These are phyloP conservation scores for Boletus sp. DNA, from an alignment of 768 basidiomycete genomes.

Conservation along the genomic window DNA sequence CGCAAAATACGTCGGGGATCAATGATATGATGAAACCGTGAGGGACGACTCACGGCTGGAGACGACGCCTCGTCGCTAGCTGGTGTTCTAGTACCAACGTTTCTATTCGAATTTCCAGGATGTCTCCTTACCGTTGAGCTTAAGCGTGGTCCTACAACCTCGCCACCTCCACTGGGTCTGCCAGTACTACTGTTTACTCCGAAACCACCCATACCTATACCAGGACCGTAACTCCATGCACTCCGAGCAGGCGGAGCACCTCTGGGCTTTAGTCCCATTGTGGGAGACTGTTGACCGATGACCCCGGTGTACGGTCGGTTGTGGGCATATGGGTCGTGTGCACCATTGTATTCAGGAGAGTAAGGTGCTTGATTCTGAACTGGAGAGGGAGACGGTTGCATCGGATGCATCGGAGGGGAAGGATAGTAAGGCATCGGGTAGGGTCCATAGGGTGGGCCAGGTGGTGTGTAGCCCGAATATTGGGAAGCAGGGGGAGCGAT, in stretches of 20 bases:
- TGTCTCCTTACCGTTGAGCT: slow-evolving; percentile 49
- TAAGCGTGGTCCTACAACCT: slow-evolving; percentile 65
- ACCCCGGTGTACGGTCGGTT: slow-evolving; percentile 29
- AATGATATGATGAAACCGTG: not conserved
- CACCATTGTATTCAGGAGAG: slow-evolving; percentile 29
- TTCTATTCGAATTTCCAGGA: slow-evolving; percentile 49
- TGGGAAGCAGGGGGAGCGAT: slow-evolving; percentile 32
- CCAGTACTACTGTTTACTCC: slow-evolving; percentile 29
- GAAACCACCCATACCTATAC: slow-evolving; percentile 49
- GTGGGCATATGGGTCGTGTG: slow-evolving; percentile 24
- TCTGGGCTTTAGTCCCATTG: slow-evolving; percentile 27
- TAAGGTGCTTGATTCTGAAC: slow-evolving; percentile 28
- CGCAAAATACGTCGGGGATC: not conserved
- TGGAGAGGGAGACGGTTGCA: slow-evolving; percentile 27
- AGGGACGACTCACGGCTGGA: slow-evolving; percentile 58
- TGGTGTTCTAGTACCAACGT: slow-evolving; percentile 55
- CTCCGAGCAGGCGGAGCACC: slow-evolving; percentile 44
- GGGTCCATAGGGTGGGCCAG: slow-evolving; percentile 33
- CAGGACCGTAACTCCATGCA: slow-evolving; percentile 74
- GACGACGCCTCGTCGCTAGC: slow-evolving; percentile 76
- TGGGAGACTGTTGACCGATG: slow-evolving; percentile 31
- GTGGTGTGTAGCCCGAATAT: slow-evolving; percentile 32
- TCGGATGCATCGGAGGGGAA: slow-evolving; percentile 29
- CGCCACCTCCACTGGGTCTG: slow-evolving; percentile 33
- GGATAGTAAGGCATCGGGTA: slow-evolving; percentile 36